Conservation (phyloP, 1,284 basidiomycete species). For the Rhodotorula glutinis region DNA sequence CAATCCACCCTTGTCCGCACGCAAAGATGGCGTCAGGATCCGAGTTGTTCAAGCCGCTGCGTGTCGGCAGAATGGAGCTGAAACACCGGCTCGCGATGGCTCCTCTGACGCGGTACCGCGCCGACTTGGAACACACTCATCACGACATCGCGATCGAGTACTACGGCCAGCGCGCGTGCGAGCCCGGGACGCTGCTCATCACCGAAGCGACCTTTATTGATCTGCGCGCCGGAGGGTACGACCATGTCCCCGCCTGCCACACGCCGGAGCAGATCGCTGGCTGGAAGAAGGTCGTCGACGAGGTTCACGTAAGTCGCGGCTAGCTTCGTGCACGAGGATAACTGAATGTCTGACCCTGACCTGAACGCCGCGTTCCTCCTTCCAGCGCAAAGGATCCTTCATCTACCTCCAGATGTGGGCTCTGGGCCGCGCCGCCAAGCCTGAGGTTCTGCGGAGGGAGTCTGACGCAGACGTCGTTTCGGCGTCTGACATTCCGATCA, state of each 20-base stretch:
- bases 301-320: slow-evolving; percentile 51
- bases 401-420: slow-evolving; percentile 58
- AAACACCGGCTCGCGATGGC: slow-evolving; percentile 55
- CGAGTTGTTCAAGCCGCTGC: slow-evolving; percentile 44
- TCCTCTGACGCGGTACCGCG: slow-evolving; percentile 54
- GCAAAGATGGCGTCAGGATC: slow-evolving; percentile 6
- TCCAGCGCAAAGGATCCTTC: background rate
- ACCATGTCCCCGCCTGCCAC: slow-evolving; percentile 52
- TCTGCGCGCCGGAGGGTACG: slow-evolving; percentile 30
- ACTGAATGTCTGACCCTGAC: too few species aligned
- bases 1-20: too few species aligned
- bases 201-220: slow-evolving; percentile 55
- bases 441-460: slow-evolving; percentile 44
- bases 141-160: slow-evolving; percentile 45
- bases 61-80: slow-evolving; percentile 52
- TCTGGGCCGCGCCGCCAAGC: slow-evolving; percentile 52
- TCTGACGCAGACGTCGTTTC: slow-evolving; percentile 48
- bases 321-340: too few species aligned
- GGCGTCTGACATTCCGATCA: slow-evolving; percentile 49
- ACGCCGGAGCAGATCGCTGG: slow-evolving; percentile 53
- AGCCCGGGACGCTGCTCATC: slow-evolving; percentile 55
- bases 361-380: too few species aligned
- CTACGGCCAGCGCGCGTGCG: slow-evolving; percentile 54
- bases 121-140: slow-evolving; percentile 36
- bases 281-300: slow-evolving; percentile 54